These are phyloP conservation scores for Flaveria bidentis DNA, from an alignment of 129 eudicot genomes.

Conservation along the genomic window DNA sequence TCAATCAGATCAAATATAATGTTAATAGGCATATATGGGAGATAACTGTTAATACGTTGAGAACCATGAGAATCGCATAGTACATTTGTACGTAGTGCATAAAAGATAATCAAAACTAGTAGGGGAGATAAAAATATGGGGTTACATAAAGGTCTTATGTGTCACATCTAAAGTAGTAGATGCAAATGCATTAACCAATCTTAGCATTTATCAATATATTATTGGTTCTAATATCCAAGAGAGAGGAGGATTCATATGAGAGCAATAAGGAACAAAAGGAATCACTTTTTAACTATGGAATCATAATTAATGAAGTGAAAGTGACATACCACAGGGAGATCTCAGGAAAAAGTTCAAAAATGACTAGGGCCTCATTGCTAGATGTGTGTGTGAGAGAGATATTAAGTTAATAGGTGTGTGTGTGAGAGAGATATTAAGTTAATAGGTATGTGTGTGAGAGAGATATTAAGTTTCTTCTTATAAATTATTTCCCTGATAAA, in stretches of 20 bases:
- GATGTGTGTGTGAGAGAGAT: too few relatives aligned
- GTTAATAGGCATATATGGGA: background rate
- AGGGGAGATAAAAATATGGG: background rate
- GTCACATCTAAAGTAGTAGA: too few relatives aligned
- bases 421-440: too few relatives aligned
- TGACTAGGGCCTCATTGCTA: background rate
- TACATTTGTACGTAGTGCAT: too few relatives aligned
- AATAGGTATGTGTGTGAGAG: background rate
- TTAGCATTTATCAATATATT: too few relatives aligned
- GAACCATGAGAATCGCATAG: too few relatives aligned
- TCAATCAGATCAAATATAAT: background rate
- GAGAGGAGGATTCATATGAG: too few relatives aligned
- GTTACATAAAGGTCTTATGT: background rate
- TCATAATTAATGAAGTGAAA: slow-evolving; percentile 2
- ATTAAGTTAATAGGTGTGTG: background rate
- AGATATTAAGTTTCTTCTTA: background rate
- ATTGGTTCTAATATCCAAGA: too few relatives aligned
- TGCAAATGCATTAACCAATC: too few relatives aligned
- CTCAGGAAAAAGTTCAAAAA: background rate
- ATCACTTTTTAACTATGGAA: background rate
- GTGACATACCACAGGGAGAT: background rate
- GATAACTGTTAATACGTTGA: too few relatives aligned
- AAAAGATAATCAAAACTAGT: background rate
- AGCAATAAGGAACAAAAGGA: background rate
- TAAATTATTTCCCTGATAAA: background rate